These are phyloP conservation scores for Colletotrichum horii DNA, from an alignment of 2,329 filamentous ascomycete genomes.

Conservation along the genomic window DNA sequence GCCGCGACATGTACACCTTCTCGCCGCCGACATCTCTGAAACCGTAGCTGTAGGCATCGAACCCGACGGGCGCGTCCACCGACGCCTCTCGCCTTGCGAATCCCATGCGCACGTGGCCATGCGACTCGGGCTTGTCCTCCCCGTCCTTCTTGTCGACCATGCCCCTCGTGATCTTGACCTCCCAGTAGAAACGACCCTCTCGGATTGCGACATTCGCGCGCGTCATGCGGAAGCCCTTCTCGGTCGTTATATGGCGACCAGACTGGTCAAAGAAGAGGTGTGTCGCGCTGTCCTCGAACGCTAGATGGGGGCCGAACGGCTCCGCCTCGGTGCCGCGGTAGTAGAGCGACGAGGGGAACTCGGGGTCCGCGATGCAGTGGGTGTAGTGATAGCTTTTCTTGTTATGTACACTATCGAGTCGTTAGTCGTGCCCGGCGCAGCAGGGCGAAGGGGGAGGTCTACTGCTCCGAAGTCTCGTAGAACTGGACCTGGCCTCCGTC, in stretches of 20 bases:
- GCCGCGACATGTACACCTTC: conserved; percentile 90
- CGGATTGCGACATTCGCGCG: conserved; percentile 89
- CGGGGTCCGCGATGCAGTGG: conserved; percentile 87
- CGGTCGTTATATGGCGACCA: conserved; percentile 81
- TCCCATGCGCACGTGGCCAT: conserved; percentile 79
- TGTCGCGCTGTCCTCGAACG: conserved; percentile 88
- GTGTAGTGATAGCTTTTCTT: conserved; percentile 85
- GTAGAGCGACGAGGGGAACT: conserved; percentile 84
- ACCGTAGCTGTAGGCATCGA: conserved; percentile 92
- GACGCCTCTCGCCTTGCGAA: conserved; percentile 84
- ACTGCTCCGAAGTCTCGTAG: conserved; percentile 70
- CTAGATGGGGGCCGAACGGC: conserved; percentile 84
- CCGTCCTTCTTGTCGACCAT: conserved; percentile 53
- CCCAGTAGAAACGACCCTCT: conserved; percentile 92
- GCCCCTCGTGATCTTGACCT: conserved; percentile 87
- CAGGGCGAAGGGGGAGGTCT: conserved; percentile 32
- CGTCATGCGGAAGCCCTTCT: conserved; percentile 91
- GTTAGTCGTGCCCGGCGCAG: background rate
- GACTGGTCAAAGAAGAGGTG: conserved; percentile 83
- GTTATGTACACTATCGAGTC: conserved; percentile 57
- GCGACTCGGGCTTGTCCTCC: conserved; percentile 51
- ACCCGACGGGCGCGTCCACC: conserved; percentile 82
- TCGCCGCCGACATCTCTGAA: conserved; percentile 89
- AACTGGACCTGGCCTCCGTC: conserved; percentile 61
- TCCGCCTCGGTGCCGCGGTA: conserved; percentile 88